These are phyloP conservation scores for Polymyxa betae DNA, from an alignment of 208 protist species.

Conservation along the genomic window DNA sequence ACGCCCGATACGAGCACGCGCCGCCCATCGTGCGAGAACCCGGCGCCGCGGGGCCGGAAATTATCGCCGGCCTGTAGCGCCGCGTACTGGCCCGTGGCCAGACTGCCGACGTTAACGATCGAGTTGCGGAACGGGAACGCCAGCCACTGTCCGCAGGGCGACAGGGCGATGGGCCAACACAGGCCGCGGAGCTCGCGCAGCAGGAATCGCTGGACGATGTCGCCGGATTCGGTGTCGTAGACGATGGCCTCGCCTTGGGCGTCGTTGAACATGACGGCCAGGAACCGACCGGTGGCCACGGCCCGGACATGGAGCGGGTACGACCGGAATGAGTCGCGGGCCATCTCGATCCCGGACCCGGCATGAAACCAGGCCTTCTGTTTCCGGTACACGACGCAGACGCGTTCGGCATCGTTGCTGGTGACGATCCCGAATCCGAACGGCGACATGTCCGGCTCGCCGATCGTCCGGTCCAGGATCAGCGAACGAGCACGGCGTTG, in stretches of 20 bases:
- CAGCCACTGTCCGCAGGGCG: constrained; percentile 34
- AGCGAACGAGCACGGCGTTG: not conserved
- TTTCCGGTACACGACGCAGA: constrained; percentile 38
- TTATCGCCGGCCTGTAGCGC: not conserved
- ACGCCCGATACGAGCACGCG: not conserved
- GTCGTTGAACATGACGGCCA: constrained; percentile 42
- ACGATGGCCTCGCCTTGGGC: constrained; percentile 36
- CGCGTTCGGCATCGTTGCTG: not conserved
- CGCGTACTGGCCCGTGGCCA: not conserved
- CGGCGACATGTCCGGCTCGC: not conserved
- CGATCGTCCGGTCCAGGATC: constrained; percentile 8
- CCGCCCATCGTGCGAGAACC: not conserved
- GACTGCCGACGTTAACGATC: constrained; percentile 44
- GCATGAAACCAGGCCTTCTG: constrained; percentile 27
- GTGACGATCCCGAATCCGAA: constrained; percentile 26
- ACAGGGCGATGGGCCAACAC: constrained; percentile 47
- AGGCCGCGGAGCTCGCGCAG: constrained; percentile 24
- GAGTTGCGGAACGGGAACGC: constrained; percentile 41
- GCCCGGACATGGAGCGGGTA: constrained; percentile 37
- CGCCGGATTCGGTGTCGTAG: not conserved
- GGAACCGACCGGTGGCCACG: not conserved
- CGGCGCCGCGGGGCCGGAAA: constrained; percentile 24
- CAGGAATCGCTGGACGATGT: constrained; percentile 18
- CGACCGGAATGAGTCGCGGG: not conserved
- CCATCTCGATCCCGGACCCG: not conserved